Evolutionary conservation across 345 rosid genomes (phyloP), one percentile per base, ranked within the genome.

Genomic region (Euphorbia lathyris): DNA sequence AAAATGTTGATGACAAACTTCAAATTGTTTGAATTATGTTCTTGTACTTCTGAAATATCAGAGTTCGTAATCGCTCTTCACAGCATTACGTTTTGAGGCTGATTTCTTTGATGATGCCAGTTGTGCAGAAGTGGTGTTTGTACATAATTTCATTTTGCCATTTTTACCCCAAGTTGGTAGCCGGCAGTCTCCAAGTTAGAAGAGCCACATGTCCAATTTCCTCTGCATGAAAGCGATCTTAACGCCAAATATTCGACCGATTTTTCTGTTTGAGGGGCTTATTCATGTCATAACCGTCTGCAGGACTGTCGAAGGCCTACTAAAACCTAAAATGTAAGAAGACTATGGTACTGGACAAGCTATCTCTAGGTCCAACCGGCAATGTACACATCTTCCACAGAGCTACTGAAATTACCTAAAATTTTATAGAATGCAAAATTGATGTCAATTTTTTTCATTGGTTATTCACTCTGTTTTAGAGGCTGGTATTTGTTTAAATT

Each of bases 371-470:
- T 42, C 20, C 42, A 63, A 42, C 25, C 26, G 63, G 30, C 63
- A 63, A 57, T 1, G n/a, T n/a, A 36, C 34, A 27, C 32, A 34
- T n/a, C 40, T 52, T 40, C n/a, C 22, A 38, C 23, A 27, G 61
- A 30, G 50, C 51, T 42, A 12, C 20, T 22, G 16, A 40, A 38
- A 16, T 63, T 30, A 34, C 32, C 83, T 89, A 34, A 34, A 34
- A 34, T 2, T 71, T 88, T 43, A 88, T 22, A 88, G 88, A 84
- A 72, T 60, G 75, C 65, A 62, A 52, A 36, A 47, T 51, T 64
- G 5, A 25, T 23, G n/a, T 45, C 48, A 45, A 62, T 7, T 47
- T 48, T 36, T 30, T 23, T 63, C 32, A 1, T 32, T 51, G 42
- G 9, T 47, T 27, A 1, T 43, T 7, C 43, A 7, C 11, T 4